Conservation (phyloP, 352 stramenopile genomes). For the Globisporangium rhizosaccharum region DNA sequence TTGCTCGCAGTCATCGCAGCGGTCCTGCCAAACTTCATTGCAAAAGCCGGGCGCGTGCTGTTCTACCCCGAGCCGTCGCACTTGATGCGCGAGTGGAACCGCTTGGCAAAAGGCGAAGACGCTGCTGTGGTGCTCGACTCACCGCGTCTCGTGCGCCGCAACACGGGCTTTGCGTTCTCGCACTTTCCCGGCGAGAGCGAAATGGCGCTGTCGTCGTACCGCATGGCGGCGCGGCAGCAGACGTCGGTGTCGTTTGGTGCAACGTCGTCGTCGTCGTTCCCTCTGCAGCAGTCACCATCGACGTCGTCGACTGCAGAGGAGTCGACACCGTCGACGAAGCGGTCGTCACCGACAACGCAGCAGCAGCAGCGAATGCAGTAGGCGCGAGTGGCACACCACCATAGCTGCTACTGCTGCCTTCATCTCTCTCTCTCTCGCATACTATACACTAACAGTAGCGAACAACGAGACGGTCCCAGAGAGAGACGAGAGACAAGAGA, state of each 20-base stretch:
- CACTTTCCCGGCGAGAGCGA: slow-evolving; percentile 68
- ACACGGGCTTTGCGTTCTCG: slow-evolving; percentile 86
- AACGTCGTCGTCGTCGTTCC: slow-evolving; percentile 12
- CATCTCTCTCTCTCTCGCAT: no score
- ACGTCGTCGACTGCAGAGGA: slow-evolving; percentile 48
- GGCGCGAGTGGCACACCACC: neutral
- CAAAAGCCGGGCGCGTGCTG: slow-evolving; percentile 76
- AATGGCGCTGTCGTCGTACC: slow-evolving; percentile 54
- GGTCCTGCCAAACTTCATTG: slow-evolving; percentile 84
- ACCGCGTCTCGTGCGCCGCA: slow-evolving; percentile 72
- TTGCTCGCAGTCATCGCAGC: slow-evolving; percentile 47
- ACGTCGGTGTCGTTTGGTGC: slow-evolving; percentile 18
- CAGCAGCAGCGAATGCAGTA: neutral
- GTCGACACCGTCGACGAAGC: slow-evolving; percentile 41
- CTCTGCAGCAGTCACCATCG: slow-evolving; percentile 20
- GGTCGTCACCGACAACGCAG: slow-evolving; percentile 4
- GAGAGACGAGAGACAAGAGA: no score
- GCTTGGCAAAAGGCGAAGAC: slow-evolving; percentile 73
- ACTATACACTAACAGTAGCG: no score
- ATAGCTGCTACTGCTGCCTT: neutral
- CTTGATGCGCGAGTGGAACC: slow-evolving; percentile 89
- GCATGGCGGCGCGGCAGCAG: slow-evolving; percentile 14
- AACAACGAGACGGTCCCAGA: no score
- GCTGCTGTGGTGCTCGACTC: slow-evolving; percentile 49
- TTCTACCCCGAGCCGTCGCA: slow-evolving; percentile 88